Conservation (phyloP, 805 yeast species). For the Ogataea siamensis region DNA sequence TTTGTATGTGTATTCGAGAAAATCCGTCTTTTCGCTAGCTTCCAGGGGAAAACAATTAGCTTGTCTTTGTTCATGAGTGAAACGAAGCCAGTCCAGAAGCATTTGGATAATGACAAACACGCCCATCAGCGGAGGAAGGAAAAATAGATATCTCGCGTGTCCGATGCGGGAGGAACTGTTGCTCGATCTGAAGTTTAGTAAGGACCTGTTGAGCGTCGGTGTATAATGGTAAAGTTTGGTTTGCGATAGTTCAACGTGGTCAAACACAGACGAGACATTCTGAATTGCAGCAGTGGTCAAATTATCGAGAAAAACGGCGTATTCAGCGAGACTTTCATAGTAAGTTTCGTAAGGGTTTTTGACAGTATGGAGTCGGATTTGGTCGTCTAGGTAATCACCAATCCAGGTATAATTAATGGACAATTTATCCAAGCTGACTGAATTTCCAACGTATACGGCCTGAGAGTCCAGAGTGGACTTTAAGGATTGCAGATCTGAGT, state of each 20-base stretch:
- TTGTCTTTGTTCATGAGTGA: slow-evolving; percentile 16
- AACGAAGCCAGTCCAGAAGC: slow-evolving; percentile 18
- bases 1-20: slow-evolving; percentile 11
- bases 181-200: no score
- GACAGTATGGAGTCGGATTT: background rate
- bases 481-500: slow-evolving; percentile 8
- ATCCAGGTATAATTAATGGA: slow-evolving; percentile 21
- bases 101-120: slow-evolving; percentile 9
- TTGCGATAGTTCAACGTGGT: background rate
- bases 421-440: slow-evolving; percentile 11
- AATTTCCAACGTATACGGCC: slow-evolving; percentile 18
- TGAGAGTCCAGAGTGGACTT: slow-evolving; percentile 12
- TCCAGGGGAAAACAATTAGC: slow-evolving; percentile 5
- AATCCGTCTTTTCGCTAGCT: slow-evolving; percentile 10
- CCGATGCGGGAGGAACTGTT: no score
- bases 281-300: background rate
- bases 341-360: slow-evolving; percentile 6
- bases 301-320: slow-evolving; percentile 1
- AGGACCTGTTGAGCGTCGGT: no score
- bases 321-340: slow-evolving; percentile 2
- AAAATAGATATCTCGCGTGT: no score
- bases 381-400: slow-evolving; percentile 5
- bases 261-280: slow-evolving; percentile 3
- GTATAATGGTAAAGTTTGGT: background rate
- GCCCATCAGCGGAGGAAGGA: background rate